Percentiles rank a stretch among this genome's conserved stretches.
Evolutionary conservation across 768 basidiomycete genomes (phyloP).

Genomic region (Strobilomyces echinocephalus): DNA sequence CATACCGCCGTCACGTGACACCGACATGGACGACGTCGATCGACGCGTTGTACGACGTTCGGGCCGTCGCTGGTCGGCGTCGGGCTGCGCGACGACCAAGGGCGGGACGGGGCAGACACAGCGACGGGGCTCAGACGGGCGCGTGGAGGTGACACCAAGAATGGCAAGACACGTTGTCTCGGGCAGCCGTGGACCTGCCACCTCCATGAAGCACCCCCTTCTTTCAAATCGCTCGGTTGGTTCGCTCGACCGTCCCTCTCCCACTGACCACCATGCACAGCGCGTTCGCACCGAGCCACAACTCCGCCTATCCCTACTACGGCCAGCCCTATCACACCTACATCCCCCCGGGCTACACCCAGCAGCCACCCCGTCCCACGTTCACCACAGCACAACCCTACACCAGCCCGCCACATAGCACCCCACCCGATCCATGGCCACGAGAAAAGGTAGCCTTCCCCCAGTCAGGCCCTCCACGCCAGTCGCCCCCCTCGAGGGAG

Average conservation of each 20-base stretch:
- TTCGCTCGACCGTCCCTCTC: neutral
- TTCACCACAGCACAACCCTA: slow-evolving; percentile 11
- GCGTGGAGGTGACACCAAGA: slow-evolving; percentile 26
- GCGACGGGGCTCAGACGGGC: neutral
- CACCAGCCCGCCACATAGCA: slow-evolving; percentile 29
- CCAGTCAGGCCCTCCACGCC: slow-evolving; percentile 19
- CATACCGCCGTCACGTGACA: slow-evolving; percentile 13
- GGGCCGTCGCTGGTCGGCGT: neutral
- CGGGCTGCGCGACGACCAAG: neutral
- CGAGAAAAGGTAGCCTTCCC: slow-evolving; percentile 33
- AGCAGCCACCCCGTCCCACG: slow-evolving; percentile 15
- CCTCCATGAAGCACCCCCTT: slow-evolving; percentile 18
- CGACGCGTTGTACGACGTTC: neutral
- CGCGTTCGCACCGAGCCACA: slow-evolving; percentile 35
- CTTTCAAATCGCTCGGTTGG: slow-evolving; percentile 10
- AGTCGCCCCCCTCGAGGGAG: slow-evolving; percentile 17
- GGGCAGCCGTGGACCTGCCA: slow-evolving; percentile 9
- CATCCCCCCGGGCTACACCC: slow-evolving; percentile 29
- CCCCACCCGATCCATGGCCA: slow-evolving; percentile 30
- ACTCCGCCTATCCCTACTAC: slow-evolving; percentile 43
- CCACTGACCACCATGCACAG: slow-evolving; percentile 25
- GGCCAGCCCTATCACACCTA: slow-evolving; percentile 40
- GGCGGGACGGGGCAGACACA: neutral
- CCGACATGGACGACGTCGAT: neutral
- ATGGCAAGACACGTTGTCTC: slow-evolving; percentile 30